phyloP scores from a whole-genome alignment of 2,329 filamentous ascomycete genomes.

The Onygena corvina region DNA sequence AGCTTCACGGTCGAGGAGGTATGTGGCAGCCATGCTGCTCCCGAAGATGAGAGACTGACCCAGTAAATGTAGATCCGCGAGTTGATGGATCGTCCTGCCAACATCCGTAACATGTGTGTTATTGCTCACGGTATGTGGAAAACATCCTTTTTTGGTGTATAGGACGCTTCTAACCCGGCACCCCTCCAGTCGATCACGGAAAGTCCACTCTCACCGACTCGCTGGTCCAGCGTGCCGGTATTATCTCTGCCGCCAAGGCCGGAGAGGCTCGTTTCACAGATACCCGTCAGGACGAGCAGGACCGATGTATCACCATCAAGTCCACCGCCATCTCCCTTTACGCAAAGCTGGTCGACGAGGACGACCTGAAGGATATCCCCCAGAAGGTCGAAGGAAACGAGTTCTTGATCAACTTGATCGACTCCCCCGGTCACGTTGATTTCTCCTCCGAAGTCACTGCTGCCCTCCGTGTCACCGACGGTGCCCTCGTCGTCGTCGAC shows the following conservation, averaged over 20 bases:
- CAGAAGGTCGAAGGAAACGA: conserved; percentile 80
- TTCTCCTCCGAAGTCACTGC: conserved; percentile 99
- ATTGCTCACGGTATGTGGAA: conserved; percentile 81
- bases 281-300: conserved; percentile 94
- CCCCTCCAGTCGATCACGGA: conserved; percentile 74
- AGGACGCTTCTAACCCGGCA: background rate
- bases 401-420: conserved; percentile 99
- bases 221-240: conserved; percentile 97
- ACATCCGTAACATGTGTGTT: conserved; percentile 94
- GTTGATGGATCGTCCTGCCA: conserved; percentile 43
- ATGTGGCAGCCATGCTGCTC: conserved; percentile 26
- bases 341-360: conserved; percentile 63
- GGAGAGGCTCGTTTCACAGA: conserved; percentile 94
- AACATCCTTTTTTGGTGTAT: background rate
- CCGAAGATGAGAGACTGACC: background rate
- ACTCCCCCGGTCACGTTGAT: conserved; percentile 99
- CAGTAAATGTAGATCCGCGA: conserved; percentile 30
- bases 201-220: conserved; percentile 99
- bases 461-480: conserved; percentile 98
- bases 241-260: conserved; percentile 95
- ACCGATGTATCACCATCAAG: conserved; percentile 99
- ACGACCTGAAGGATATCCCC: conserved; percentile 90
- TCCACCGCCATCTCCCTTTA: conserved; percentile 99
- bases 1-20: conserved; percentile 97
- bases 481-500: conserved; percentile 99